Evolutionary conservation across 2,329 filamentous ascomycete genomes (phyloP), one percentile per base, ranked within the genome.

Genomic region (Cladosporium austrohemisphaericum): DNA sequence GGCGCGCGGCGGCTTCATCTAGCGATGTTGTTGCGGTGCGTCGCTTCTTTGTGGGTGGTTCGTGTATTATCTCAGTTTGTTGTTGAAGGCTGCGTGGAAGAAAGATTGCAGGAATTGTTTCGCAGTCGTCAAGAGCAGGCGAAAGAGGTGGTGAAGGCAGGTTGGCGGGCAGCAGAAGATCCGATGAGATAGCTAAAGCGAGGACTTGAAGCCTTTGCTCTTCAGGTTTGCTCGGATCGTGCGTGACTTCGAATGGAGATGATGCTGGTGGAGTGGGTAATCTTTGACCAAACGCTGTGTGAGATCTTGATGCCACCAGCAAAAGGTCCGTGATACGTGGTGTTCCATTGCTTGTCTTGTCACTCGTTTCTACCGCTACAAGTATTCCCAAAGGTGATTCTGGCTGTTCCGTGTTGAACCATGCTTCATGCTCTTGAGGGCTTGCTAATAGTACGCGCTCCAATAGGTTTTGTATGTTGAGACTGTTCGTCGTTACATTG

Each of bases 1-100:
- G 66, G 3, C 68, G 68, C 38, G 72, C 65, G 1, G 67, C 65
- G 3, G 75, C 75, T 57, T 73, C 70, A 40, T 77, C 72, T 43
- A 78, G 76, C 3, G 76, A 60, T 26, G 72, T 67, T 5, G 59
- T 60, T 11, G 68, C 58, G 18, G 65, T 68, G 46, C 69, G 72
- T 13, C 72, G 67, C 55, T 75, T 77, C 9, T 64, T 60, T 1
- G 62, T 52, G 0, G 60, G 58, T 4, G 60, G 52, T 5, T 59
- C 51, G 46, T 64, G 55, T 20, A 62, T 49, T 8, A 57, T 45
- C 28, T 59, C 56, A 7, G 52, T 23, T 7, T 48, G 22, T 11
- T 37, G 7, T 9, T 33, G 18, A 18, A 19, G 36, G 2, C 44
- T 33, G 3, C 16, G 36, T 8, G 56, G 61, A 32, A 63, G 52